These are phyloP conservation scores for Colletotrichum destructivum DNA, from an alignment of 2,329 filamentous ascomycete species.

Conservation along the genomic window DNA sequence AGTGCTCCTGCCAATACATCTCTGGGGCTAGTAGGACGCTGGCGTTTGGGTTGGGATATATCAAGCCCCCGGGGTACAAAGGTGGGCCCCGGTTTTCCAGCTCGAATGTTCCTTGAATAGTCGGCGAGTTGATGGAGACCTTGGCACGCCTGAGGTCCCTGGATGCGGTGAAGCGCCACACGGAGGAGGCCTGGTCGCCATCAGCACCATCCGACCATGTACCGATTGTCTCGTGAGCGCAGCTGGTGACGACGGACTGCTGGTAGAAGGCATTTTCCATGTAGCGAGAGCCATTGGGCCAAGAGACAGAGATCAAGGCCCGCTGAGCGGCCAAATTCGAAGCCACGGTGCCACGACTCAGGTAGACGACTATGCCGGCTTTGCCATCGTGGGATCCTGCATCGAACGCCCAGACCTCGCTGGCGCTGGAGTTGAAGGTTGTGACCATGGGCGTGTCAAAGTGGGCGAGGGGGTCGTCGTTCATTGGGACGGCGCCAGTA, in stretches of 20 bases:
- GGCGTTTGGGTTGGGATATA: conserved; percentile 40
- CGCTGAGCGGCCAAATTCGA: conserved; percentile 13
- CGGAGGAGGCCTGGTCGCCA: too few species aligned
- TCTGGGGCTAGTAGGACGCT: conserved; percentile 35
- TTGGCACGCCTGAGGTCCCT: conserved; percentile 39
- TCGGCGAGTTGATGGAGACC: conserved; percentile 43
- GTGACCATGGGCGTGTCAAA: conserved; percentile 41
- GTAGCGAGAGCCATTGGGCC: conserved; percentile 18
- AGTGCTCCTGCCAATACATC: conserved; percentile 42
- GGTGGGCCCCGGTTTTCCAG: conserved; percentile 39
- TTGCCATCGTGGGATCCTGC: conserved; percentile 6
- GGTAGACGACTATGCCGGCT: conserved; percentile 8
- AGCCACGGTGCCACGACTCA: conserved; percentile 20
- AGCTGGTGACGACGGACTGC: not conserved
- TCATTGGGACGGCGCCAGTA: conserved; percentile 65
- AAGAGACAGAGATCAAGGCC: conserved; percentile 10
- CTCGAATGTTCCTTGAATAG: conserved; percentile 41
- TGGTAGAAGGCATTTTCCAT: conserved; percentile 11
- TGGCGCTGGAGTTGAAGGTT: conserved; percentile 19
- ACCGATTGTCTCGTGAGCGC: not conserved
- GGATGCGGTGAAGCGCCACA: conserved; percentile 30
- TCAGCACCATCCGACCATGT: not conserved
- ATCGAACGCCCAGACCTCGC: conserved; percentile 18
- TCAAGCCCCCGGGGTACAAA: conserved; percentile 42
- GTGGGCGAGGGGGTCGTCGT: conserved; percentile 58